Percentiles rank a stretch among this genome's conserved stretches.
Evolutionary conservation across 805 yeast genomes (phyloP).

Genomic region (Pichia kluyveri): DNA sequence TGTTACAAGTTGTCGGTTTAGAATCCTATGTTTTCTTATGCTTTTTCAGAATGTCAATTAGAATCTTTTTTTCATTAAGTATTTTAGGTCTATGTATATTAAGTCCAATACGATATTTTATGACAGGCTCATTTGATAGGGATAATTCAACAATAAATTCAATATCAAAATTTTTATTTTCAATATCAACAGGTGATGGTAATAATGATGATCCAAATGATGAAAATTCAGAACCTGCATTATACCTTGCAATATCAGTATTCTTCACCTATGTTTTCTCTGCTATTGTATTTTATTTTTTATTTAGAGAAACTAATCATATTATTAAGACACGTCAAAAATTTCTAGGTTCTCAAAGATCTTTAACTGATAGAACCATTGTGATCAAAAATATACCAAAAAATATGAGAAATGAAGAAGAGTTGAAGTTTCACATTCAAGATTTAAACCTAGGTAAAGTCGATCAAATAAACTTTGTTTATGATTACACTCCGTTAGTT

Average conservation of each 20-base stretch:
- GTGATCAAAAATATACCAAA: slow-evolving; percentile 46
- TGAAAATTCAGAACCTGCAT: slow-evolving; percentile 19
- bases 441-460: slow-evolving; percentile 48
- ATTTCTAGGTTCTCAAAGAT: slow-evolving; percentile 50
- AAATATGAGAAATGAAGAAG: slow-evolving; percentile 32
- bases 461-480: slow-evolving; percentile 38
- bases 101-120: slow-evolving; percentile 43
- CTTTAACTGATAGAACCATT: slow-evolving; percentile 53
- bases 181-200: background rate
- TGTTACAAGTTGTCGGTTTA: slow-evolving; percentile 47
- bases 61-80: slow-evolving; percentile 34
- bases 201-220: slow-evolving; percentile 1
- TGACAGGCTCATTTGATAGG: slow-evolving; percentile 39
- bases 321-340: slow-evolving; percentile 46
- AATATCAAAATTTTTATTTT: background rate
- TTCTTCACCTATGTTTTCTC: slow-evolving; percentile 49
- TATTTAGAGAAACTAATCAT: slow-evolving; percentile 38
- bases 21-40: slow-evolving; percentile 51
- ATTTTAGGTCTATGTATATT: slow-evolving; percentile 39
- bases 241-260: slow-evolving; percentile 43
- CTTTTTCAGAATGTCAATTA: slow-evolving; percentile 50
- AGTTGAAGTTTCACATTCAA: slow-evolving; percentile 41
- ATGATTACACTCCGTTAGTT: slow-evolving; percentile 32
- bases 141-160: slow-evolving; percentile 11
- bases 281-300: slow-evolving; percentile 33